These are phyloP conservation scores for Alternaria sp. DNA, from an alignment of 2,329 filamentous ascomycete species.

Conservation along the genomic window DNA sequence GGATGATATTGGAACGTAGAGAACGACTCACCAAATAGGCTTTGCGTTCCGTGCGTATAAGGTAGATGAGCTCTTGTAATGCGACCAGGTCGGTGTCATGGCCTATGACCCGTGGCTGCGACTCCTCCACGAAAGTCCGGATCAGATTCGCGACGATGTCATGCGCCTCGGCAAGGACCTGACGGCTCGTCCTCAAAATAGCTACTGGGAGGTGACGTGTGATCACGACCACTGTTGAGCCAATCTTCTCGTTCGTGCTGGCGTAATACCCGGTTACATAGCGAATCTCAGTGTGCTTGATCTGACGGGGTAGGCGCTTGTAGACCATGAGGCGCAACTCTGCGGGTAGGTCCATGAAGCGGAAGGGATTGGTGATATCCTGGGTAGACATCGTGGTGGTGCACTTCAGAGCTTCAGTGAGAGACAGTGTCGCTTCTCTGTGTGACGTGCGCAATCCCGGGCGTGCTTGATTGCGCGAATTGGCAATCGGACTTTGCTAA, in stretches of 20 bases:
- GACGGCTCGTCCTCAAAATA: background rate
- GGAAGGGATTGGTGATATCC: background rate
- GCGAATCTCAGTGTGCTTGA: background rate
- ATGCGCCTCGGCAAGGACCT: background rate
- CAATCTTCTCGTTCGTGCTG: too few relatives aligned
- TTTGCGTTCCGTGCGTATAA: too few relatives aligned
- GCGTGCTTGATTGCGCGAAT: too few relatives aligned
- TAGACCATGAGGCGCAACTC: background rate
- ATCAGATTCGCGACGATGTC: background rate
- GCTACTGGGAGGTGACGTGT: background rate
- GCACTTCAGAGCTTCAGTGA: too few relatives aligned
- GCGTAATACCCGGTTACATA: too few relatives aligned
- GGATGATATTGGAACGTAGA: too few relatives aligned
- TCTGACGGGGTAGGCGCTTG: background rate
- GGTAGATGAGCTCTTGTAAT: too few relatives aligned
- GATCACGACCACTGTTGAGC: background rate
- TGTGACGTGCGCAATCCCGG: too few relatives aligned
- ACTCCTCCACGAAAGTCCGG: background rate
- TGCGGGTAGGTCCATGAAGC: background rate
- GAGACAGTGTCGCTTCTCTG: too few relatives aligned
- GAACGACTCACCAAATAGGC: too few relatives aligned
- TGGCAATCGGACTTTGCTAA: too few relatives aligned
- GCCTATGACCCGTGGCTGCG: background rate
- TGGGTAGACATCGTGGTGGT: background rate
- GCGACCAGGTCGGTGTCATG: too few relatives aligned